A percentile compares a stretch with the other conserved stretches of the same genome.
Conservation (phyloP, 2,329 filamentous ascomycete genomes). For the Arthroderma sp. region DNA sequence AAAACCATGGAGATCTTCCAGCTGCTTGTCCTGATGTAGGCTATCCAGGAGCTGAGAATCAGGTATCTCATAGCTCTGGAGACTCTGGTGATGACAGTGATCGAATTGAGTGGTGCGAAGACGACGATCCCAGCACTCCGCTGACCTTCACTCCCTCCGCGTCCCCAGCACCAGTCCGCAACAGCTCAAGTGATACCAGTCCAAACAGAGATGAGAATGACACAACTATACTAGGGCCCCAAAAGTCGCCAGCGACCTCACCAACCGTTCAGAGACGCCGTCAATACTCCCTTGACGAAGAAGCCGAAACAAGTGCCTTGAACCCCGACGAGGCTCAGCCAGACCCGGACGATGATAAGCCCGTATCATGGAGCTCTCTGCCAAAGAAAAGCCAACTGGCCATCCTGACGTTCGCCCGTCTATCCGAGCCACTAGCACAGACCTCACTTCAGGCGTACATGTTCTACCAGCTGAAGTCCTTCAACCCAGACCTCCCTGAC, state of each 20-base stretch:
- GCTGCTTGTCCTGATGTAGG: too few relatives aligned
- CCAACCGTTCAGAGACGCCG: conserved; percentile 3
- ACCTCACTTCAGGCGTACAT: conserved; percentile 68
- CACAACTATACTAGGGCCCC: not conserved
- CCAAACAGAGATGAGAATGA: not conserved
- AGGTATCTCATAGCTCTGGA: too few relatives aligned
- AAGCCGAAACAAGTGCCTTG: conserved; percentile 13
- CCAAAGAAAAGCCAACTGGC: conserved; percentile 65
- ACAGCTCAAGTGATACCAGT: too few relatives aligned
- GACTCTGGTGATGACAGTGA: too few relatives aligned
- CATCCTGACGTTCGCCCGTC: conserved; percentile 62
- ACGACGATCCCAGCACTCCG: too few relatives aligned
- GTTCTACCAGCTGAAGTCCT: conserved; percentile 79
- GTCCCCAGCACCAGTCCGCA: too few relatives aligned
- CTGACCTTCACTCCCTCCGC: too few relatives aligned
- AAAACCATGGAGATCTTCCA: too few relatives aligned
- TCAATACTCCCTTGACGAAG: conserved; percentile 14
- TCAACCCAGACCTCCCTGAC: conserved; percentile 46
- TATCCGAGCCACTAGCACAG: conserved; percentile 72
- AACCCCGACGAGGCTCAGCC: conserved; percentile 7
- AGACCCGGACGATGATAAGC: conserved; percentile 22
- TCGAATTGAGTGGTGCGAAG: too few relatives aligned
- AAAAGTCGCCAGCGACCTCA: not conserved
- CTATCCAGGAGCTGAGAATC: too few relatives aligned
- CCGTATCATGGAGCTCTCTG: conserved; percentile 56